Evolutionary conservation across 2,329 filamentous ascomycete species (phyloP), one percentile per base, ranked within the genome.

Genomic region (Diaporthe aspalathi): DNA sequence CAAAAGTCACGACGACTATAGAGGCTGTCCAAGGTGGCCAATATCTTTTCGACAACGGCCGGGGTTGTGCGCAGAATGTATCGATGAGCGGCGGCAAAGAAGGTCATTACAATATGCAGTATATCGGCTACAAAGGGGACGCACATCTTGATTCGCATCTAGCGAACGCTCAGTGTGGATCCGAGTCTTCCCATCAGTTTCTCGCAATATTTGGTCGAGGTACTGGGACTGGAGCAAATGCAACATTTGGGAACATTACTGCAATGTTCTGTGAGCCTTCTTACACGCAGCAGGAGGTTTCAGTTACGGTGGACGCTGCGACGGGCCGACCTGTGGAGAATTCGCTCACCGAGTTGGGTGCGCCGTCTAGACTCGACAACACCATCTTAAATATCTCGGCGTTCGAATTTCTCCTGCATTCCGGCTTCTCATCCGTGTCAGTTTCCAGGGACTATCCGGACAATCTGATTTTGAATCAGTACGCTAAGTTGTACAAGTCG

Each of bases 261-360:
- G 80, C 81, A 0, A 27, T 84, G 0, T 88, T 83, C 60, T 88
- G 86, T 60, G 76, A 83, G 27, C 71, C 85, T 0, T 74, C 43
- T 0, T 90, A 89, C 69, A 84, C 81, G 62, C 78, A 81, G n/a
- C 85, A 88, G 49, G 16, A 78, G 0, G 85, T 87, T 0, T 75
- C 77, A 0, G 83, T 84, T 0, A 84, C 80, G 0, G 78, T 89
- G 0, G 65, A 70, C 1, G 70, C 77, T 0, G 0, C 16, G 0
- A 73, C 38, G 0, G 40, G 73, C 0, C 66, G 68, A 1, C 80
- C 79, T 0, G 2, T 74, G 1, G 62, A 72, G 0, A 40, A 40
- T 0, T 73, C 70, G 0, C 49, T 80, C 0, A 32, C 73, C 0
- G 12, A 74, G 0, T 1, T 77, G 0, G 73, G 74, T 0, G 67